Base-by-base conservation (phyloP, 148 eudicot species). In the Silene uniflora region DNA sequence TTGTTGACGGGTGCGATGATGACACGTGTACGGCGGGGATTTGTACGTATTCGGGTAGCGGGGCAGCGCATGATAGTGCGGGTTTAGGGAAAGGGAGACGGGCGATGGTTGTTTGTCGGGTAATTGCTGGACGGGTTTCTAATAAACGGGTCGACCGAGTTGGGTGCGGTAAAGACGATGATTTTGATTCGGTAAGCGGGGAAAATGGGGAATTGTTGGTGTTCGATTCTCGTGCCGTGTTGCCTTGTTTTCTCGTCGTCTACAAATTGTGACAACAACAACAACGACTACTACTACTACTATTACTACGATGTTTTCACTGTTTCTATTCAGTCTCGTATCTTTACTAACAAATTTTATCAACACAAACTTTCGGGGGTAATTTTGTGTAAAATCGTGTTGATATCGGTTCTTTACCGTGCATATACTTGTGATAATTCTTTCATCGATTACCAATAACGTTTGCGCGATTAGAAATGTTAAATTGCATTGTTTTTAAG, bases 171-270 rank as follows among this genome's bases (percentile, higher is more conserved):
- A 66, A 76, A 78, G 66, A 87, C 87, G 56, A 86, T 10, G 10
- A 71, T 11, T 63, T 32, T 17, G 91, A 93, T 85, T 93, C 98
- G 14, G 87, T 86, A 62, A 84, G 84, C 64, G 88, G 91, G 39
- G 89, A 83, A 17, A 88, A 85, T 56, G 93, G 93, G 55, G 97
- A 92, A 92, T 81, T 95, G 82, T 75, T 92, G 5, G 97, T 92
- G 74, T 91, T 86, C 73, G 99, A 95, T 77, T 77, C 91, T 29
- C 96, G 97, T 69, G 99, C 97, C 25, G 88, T 95, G 25, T 84
- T 95, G 83, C 97, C 97, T 59, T 95, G 99, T 67, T 95, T 95
- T 83, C 90, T 95, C 11, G 88, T 95, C 61, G 84, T 95, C 82
- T 95, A 95, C 75, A 86, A 86, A 42, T 7, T 68, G 49, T 67